Conservation (phyloP, 2,329 filamentous ascomycete species). For the Ambrosiella xylebori region DNA sequence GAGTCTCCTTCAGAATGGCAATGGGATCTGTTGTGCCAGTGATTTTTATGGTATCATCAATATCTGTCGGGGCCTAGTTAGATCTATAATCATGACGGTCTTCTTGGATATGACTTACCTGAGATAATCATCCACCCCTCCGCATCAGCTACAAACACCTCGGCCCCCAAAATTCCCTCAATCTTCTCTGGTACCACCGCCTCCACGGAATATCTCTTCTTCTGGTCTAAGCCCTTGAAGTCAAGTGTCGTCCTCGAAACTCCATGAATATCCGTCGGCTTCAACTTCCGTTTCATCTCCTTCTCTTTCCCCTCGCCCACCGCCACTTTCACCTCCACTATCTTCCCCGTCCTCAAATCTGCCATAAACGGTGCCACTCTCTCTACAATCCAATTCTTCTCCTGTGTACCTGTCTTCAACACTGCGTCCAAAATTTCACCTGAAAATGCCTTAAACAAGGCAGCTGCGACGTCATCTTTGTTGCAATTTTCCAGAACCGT, state of each 20-base stretch:
- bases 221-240: constrained; percentile 28
- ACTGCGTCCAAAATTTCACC: constrained; percentile 26
- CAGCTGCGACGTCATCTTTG: neutral
- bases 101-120: constrained; percentile 25
- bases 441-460: neutral
- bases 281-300: constrained; percentile 21
- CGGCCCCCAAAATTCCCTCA: constrained; percentile 41
- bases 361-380: constrained; percentile 65
- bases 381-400: constrained; percentile 42
- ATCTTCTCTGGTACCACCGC: constrained; percentile 34
- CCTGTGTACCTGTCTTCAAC: constrained; percentile 44
- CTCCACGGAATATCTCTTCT: constrained; percentile 28
- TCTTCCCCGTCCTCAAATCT: constrained; percentile 52
- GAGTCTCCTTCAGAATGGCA: constrained; percentile 70
- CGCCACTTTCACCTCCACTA: constrained; percentile 24
- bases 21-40: constrained; percentile 66
- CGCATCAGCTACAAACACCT: constrained; percentile 56
- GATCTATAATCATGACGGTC: neutral
- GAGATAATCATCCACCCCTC: constrained; percentile 76
- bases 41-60: constrained; percentile 91
- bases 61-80: constrained; percentile 32
- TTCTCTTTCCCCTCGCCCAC: neutral
- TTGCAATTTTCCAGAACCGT: neutral
- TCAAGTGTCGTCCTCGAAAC: constrained; percentile 47
- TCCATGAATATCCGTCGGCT: constrained; percentile 52